Evolutionary conservation across 2,329 filamentous ascomycete genomes (phyloP).

Genomic region (Botrytis pseudocinerea): DNA sequence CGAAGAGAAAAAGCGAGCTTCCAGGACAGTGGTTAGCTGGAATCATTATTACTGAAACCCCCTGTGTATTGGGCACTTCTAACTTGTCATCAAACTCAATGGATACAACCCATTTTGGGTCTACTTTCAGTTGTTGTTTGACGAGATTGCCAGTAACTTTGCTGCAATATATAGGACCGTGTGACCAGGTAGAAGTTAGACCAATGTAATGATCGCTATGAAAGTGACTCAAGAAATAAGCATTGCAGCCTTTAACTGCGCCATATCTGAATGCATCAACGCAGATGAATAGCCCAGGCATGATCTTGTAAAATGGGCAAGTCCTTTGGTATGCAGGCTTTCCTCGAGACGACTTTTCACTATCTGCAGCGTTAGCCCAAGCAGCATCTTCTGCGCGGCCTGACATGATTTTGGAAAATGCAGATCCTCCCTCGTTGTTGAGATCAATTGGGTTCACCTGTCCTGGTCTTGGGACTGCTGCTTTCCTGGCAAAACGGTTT

Average conservation of each 20-base stretch:
- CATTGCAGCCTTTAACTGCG: constrained; percentile 85
- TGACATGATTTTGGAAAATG: constrained; percentile 92
- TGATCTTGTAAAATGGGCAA: constrained; percentile 98
- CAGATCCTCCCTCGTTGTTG: constrained; percentile 56
- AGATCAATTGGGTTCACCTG: constrained; percentile 77
- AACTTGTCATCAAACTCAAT: constrained; percentile 80
- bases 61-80: constrained; percentile 78
- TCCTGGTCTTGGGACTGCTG: constrained; percentile 71
- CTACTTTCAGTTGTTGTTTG: constrained; percentile 79
- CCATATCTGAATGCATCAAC: constrained; percentile 97
- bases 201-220: constrained; percentile 98
- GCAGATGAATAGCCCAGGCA: constrained; percentile 88
- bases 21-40: constrained; percentile 96
- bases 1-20: constrained; percentile 89
- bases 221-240: constrained; percentile 97
- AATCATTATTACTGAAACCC: constrained; percentile 90
- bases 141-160: constrained; percentile 89
- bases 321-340: constrained; percentile 86
- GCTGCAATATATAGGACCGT: constrained; percentile 96
- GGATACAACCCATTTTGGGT: constrained; percentile 80
- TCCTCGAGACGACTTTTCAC: constrained; percentile 75
- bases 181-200: constrained; percentile 81
- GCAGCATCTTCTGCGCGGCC: constrained; percentile 85
- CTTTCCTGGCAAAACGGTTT: constrained; percentile 59
- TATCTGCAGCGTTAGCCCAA: constrained; percentile 82